Conservation (phyloP, 1,284 basidiomycete genomes). For the Moesziomyces globuligerus region DNA sequence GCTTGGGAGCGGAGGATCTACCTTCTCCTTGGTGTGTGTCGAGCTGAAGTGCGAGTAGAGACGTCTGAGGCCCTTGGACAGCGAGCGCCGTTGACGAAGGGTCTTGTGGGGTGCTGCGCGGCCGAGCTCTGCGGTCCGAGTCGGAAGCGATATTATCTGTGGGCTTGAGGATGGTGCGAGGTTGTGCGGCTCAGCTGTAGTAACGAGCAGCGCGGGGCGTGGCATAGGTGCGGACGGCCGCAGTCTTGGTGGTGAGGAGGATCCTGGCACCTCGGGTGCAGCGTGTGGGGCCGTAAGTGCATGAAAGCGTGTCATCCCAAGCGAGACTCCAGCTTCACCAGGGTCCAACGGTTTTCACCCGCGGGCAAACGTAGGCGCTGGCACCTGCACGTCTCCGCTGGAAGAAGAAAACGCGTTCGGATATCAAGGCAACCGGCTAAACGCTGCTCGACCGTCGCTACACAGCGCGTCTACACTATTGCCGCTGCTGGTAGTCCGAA, state of each 20-base stretch:
- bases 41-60: slow-evolving; percentile 11
- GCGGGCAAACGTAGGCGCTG: no score
- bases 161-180: background rate
- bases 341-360: background rate
- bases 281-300: no score
- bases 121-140: background rate
- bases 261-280: no score
- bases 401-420: no score
- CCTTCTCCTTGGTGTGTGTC: background rate
- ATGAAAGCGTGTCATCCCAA: background rate
- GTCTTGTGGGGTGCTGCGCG: background rate
- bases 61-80: slow-evolving; percentile 17
- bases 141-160: no score
- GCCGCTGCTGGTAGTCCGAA: background rate
- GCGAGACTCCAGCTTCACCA: background rate
- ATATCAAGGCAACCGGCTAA: no score
- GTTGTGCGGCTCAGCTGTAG: slow-evolving; percentile 1
- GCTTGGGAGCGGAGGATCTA: slow-evolving; percentile 1
- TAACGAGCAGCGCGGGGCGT: background rate
- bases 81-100: slow-evolving; percentile 6
- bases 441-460: no score
- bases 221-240: slow-evolving; percentile 1
- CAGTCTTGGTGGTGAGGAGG: slow-evolving; percentile 5
- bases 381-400: no score
- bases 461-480: no score